phyloP scores from a whole-genome alignment of 257 asterid species.

The Petunia axillaris region DNA sequence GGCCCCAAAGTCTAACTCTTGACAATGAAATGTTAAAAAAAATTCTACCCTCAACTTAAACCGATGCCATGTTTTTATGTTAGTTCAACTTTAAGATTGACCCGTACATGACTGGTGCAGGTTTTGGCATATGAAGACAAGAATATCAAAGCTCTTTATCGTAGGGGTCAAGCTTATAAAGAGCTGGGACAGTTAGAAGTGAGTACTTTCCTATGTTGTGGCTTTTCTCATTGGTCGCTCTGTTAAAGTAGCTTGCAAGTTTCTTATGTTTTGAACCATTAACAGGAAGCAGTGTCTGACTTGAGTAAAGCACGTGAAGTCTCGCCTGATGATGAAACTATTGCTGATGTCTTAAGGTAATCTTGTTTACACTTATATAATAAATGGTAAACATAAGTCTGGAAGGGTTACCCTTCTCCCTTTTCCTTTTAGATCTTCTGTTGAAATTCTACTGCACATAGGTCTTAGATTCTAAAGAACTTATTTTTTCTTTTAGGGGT shows the following conservation, averaged over 20 bases:
- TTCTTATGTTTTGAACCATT: conserved; percentile 25
- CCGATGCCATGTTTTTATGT: neutral
- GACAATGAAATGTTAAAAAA: neutral
- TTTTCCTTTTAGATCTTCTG: neutral
- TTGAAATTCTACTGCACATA: neutral
- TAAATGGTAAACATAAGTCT: neutral
- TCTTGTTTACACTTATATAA: conserved; percentile 22
- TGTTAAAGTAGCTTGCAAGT: conserved; percentile 21
- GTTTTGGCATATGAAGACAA: conserved; percentile 70
- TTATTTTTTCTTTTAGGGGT: conserved; percentile 54
- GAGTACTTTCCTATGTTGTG: conserved; percentile 41
- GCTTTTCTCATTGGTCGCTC: conserved; percentile 29
- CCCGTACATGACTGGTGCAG: conserved; percentile 38
- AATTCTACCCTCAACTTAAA: neutral
- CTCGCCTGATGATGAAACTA: conserved; percentile 92
- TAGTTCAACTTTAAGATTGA: conserved; percentile 6
- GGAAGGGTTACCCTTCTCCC: neutral
- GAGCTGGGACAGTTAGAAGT: conserved; percentile 73
- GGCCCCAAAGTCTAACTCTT: neutral
- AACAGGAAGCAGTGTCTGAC: conserved; percentile 88
- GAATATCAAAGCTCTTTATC: conserved; percentile 89
- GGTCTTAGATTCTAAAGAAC: conserved; percentile 8
- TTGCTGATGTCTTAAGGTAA: conserved; percentile 84
- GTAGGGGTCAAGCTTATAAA: conserved; percentile 92
- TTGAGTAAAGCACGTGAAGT: conserved; percentile 78